phyloP scores from a whole-genome alignment of 1,284 basidiomycete genomes.

The Dichomitus squalens region DNA sequence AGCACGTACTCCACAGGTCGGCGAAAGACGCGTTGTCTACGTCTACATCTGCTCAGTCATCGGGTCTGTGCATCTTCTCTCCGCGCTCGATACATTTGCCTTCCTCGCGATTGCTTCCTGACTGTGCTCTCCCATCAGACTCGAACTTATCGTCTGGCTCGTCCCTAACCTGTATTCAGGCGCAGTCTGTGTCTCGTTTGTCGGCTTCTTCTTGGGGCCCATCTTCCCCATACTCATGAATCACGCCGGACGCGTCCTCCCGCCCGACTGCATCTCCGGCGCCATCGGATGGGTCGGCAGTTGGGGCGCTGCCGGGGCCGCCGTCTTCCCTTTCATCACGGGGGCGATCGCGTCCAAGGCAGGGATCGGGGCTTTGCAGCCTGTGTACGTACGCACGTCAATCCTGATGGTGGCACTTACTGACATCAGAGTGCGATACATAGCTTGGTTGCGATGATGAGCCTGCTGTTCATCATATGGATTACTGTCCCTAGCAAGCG shows the following conservation, averaged over 20 bases:
- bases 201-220: conserved; percentile 54
- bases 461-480: conserved; percentile 45
- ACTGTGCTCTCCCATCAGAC: conserved; percentile 27
- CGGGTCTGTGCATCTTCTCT: conserved; percentile 24
- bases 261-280: conserved; percentile 53
- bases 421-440: background rate
- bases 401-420: no score
- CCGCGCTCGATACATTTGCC: background rate
- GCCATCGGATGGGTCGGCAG: conserved; percentile 60
- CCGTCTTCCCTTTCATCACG: conserved; percentile 56
- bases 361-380: conserved; percentile 55
- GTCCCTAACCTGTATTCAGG: conserved; percentile 54
- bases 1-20: conserved; percentile 33
- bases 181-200: conserved; percentile 53
- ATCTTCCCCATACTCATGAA: conserved; percentile 59
- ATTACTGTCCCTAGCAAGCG: conserved; percentile 38
- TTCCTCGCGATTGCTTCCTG: no score
- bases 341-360: conserved; percentile 52
- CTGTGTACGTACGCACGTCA: conserved; percentile 45
- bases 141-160: conserved; percentile 60
- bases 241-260: conserved; percentile 48
- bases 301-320: conserved; percentile 57
- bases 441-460: conserved; percentile 51
- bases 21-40: conserved; percentile 43
- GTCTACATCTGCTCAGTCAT: conserved; percentile 40